phyloP scores from a whole-genome alignment of 179 eudicot species.

The Carnegiea gigantea region DNA sequence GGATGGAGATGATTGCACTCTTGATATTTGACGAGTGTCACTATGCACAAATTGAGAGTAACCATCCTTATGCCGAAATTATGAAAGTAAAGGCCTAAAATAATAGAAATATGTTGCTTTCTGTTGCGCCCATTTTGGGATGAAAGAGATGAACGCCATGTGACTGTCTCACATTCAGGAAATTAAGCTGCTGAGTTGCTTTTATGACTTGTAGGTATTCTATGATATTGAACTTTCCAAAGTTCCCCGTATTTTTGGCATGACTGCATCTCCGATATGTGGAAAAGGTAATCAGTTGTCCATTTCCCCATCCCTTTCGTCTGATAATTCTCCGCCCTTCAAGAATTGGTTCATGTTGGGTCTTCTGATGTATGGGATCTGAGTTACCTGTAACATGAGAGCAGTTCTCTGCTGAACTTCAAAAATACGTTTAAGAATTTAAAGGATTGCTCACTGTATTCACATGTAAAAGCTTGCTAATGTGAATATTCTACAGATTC shows the following conservation, averaged over 20 bases:
- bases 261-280: slow-evolving; percentile 93
- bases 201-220: slow-evolving; percentile 56
- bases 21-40: slow-evolving; percentile 98
- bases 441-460: background rate
- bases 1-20: slow-evolving; percentile 75
- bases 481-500: background rate
- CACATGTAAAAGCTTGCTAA: background rate
- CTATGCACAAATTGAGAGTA: slow-evolving; percentile 89
- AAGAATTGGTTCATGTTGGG: background rate
- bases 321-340: background rate
- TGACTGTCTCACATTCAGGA: background rate
- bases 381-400: background rate
- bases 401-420: background rate
- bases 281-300: slow-evolving; percentile 72
- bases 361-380: background rate
- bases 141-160: background rate
- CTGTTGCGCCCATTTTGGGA: slow-evolving; percentile 13
- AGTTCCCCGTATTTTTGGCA: slow-evolving; percentile 94
- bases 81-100: slow-evolving; percentile 66
- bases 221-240: slow-evolving; percentile 46
- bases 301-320: background rate
- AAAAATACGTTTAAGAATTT: background rate
- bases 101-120: background rate
- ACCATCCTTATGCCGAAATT: slow-evolving; percentile 96
- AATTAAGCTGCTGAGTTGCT: background rate